Evolutionary conservation across 2,329 filamentous ascomycete species (phyloP).

Genomic region (Pyricularia pennisetigena): DNA sequence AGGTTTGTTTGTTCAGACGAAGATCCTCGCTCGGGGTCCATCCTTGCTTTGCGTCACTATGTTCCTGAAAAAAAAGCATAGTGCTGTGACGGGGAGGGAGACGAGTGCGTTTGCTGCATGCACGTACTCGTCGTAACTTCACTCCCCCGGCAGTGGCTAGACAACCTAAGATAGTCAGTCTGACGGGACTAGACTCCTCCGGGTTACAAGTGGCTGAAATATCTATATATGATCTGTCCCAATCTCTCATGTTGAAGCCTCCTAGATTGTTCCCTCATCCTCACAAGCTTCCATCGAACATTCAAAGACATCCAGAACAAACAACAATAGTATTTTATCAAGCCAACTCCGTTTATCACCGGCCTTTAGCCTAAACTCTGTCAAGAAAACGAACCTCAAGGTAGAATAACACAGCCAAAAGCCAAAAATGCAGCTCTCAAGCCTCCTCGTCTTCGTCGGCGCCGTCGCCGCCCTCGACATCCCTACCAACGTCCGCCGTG

Average conservation of each 20-base stretch:
- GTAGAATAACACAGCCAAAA: background rate
- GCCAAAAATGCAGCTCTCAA: background rate
- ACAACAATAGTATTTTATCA: background rate
- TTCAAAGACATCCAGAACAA: background rate
- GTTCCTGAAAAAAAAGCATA: background rate
- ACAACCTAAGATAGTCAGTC: background rate
- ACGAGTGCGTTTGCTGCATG: background rate
- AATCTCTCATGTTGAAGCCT: background rate
- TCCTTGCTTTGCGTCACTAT: background rate
- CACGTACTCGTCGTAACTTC: background rate
- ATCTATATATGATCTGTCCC: background rate
- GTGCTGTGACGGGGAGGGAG: background rate
- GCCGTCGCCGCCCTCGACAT: background rate
- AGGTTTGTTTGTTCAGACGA: conserved; percentile 1
- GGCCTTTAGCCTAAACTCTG: background rate
- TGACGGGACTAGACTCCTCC: background rate
- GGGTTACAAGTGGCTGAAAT: background rate
- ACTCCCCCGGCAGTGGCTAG: background rate
- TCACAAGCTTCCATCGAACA: background rate
- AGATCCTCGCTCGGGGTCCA: background rate
- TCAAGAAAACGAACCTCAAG: background rate
- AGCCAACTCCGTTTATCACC: background rate
- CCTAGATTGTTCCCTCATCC: background rate
- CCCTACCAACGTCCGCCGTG: background rate
- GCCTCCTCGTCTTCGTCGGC: background rate